phyloP scores from a whole-genome alignment of 768 basidiomycete species.

The Russula griseocarnosa region DNA sequence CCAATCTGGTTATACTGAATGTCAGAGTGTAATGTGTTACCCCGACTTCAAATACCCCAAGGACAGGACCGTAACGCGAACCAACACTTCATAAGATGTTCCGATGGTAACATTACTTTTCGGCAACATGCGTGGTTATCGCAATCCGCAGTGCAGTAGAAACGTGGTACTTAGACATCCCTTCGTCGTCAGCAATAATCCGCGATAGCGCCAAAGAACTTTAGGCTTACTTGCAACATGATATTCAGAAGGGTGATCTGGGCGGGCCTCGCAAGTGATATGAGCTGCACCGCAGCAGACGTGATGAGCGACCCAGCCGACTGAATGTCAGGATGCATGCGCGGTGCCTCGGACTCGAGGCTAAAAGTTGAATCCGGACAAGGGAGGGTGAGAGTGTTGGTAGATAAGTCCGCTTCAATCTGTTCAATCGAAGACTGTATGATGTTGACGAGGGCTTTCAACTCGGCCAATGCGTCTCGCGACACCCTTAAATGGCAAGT shows the following conservation, averaged over 20 bases:
- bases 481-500: neutral
- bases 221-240: slow-evolving; percentile 5
- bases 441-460: slow-evolving; percentile 16
- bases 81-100: no score
- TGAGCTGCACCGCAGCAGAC: slow-evolving; percentile 8
- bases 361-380: slow-evolving; percentile 3
- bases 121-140: slow-evolving; percentile 11
- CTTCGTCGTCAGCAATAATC: neutral
- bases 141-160: slow-evolving; percentile 1
- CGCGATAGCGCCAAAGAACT: neutral
- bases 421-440: slow-evolving; percentile 17
- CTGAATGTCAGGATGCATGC: slow-evolving; percentile 4
- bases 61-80: no score
- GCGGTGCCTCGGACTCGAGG: slow-evolving; percentile 7
- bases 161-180: neutral
- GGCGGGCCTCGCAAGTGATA: slow-evolving; percentile 5
- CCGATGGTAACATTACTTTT: slow-evolving; percentile 18
- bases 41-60: no score
- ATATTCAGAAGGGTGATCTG: neutral
- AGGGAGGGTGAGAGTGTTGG: slow-evolving; percentile 9
- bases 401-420: neutral
- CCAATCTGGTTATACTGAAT: no score
- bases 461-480: slow-evolving; percentile 3
- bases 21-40: no score
- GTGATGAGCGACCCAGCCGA: slow-evolving; percentile 11